A percentile compares a stretch with the other conserved stretches of the same genome.
Conservation (phyloP, 768 basidiomycete species). For the Heimioporus sp. region DNA sequence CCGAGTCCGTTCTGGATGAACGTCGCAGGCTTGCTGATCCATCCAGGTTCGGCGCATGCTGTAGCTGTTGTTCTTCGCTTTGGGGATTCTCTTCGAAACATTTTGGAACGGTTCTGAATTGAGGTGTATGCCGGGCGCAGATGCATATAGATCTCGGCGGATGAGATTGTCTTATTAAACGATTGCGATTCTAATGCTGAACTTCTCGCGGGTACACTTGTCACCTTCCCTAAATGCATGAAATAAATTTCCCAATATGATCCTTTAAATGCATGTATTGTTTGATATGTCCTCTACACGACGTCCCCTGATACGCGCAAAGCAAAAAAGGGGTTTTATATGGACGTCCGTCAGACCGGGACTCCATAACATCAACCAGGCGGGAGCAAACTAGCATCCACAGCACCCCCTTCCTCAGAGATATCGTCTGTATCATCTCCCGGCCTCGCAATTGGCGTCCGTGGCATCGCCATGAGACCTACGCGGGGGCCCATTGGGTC, state of each 20-base stretch:
- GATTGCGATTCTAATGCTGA: too few relatives aligned
- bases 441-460: conserved; percentile 77
- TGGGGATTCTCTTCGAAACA: neutral
- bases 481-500: neutral
- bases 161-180: neutral
- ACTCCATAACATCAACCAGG: conserved; percentile 64
- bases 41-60: neutral
- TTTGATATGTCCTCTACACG: too few relatives aligned
- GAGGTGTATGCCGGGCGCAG: neutral
- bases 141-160: neutral
- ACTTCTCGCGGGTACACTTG: too few relatives aligned
- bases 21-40: neutral
- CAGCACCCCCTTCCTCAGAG: conserved; percentile 49
- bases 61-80: too few relatives aligned
- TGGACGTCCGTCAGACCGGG: neutral
- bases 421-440: conserved; percentile 57
- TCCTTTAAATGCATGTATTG: neutral
- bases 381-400: conserved; percentile 91
- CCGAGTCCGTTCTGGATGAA: neutral
- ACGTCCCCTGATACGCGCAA: neutral
- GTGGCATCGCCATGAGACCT: conserved; percentile 99
- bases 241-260: neutral
- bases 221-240: too few relatives aligned
- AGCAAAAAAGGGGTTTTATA: neutral
- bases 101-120: neutral